Evolutionary conservation across 306 rosid species (phyloP), one percentile per base, ranked within the genome.

Genomic region (Datisca glomerata): DNA sequence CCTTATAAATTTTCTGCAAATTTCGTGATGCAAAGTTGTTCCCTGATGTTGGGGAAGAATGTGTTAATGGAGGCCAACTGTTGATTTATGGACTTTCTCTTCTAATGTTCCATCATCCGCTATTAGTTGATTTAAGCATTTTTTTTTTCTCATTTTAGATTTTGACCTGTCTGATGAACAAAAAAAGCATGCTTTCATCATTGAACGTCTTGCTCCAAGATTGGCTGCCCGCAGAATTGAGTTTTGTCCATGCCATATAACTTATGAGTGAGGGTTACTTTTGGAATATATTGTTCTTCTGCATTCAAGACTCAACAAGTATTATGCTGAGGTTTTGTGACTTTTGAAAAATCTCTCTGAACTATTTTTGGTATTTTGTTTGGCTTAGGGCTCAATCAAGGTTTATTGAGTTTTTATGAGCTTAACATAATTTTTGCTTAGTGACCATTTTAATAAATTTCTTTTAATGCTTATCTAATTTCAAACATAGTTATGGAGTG

Each of bases 141-240:
- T 38, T n/a, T n/a, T 28, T 53, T 49, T 55, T 59, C 47, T 51
- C 55, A 24, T 69, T 57, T 32, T 55, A 89, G 98, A 89, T 80
- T 80, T 89, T 72, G 79, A 70, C 47, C 63, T 89, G 93, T 77
- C 91, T 2, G 75, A 74, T 34, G 72, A 72, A 54, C 98, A 89
- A 68, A 65, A 53, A 46, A 68, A 75, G 57, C 98, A 89, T 60
- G 86, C 75, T 2, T 19, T 60, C 51, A 76, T 61, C 15, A 56
- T 89, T 71, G 93, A 89, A 47, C 76, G 65, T 57, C 64, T 80
- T 53, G 76, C 79, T 44, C 98, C 92, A 7, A 84, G 96, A 64
- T 71, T 89, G 56, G 85, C 80, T 61, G 98, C 98, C 21, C 85
- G 84, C 70, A 80, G 98, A 61, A 63, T 77, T 52, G 98, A 89